Base-by-base conservation (phyloP, 441 rosid genomes). In the Aquilaria agallochum region DNA sequence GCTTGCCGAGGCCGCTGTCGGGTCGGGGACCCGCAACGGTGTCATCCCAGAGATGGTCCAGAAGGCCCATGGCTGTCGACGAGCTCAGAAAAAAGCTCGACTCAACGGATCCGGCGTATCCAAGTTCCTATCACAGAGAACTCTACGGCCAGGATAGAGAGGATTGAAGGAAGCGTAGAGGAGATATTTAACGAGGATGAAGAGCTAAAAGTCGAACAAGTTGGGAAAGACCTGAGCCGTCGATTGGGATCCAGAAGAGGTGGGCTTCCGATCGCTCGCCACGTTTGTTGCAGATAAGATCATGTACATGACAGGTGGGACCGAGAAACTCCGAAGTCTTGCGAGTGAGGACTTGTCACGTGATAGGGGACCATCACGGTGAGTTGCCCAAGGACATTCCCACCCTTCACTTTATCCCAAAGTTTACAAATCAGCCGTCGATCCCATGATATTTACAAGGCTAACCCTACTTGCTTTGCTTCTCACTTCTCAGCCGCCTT, bases 41-140 rank as follows among this genome's bases (percentile, higher is more conserved):
- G 63, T 94, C 99, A 66, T 94, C 99, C 99, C 99, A 94, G 11
- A 94, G 80, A 73, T 89, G 92, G 56, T 94, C 96, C 30, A 91
- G 93, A 13, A 94, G 79, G 32, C 95, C 78, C 99, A 94, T 94
- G 54, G 58, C 68, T 20, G 50, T 54, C 40, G 11, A 12, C 5
- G 62, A 48, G 34, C 63, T 20, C 27, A 20, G 27, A 20, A 20
- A 2, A 14, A 46, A 13, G 52, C 34, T 15, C 74, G 9, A 59
- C 56, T 5, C 59, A 55, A 51, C 45, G 15, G 60, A 67, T 30
- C 62, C 46, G 50, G 66, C 64, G 59, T 8, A 31, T 7, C 53
- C 11, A 32, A 11, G 52, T 7, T 36, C 10, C 59, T 55, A 8
- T 36, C 7, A 3, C 13, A 11, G 53, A 27, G 32, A 42, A 57